Evolutionary conservation across 495 filamentous ascomycete species (phyloP), one percentile per base, ranked within the genome.

Genomic region (Aspergillus cavernicola): DNA sequence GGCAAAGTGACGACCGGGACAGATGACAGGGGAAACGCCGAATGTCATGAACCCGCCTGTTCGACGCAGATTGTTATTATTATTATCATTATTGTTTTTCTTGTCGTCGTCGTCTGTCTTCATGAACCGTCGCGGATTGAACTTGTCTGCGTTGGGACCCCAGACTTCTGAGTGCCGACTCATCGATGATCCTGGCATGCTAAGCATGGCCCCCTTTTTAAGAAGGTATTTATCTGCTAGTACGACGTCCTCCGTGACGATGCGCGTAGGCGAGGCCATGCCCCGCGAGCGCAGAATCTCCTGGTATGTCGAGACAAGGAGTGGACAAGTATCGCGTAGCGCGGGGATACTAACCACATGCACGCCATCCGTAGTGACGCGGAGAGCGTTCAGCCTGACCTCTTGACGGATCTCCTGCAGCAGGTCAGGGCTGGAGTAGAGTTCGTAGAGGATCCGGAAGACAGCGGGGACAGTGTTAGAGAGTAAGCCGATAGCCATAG

Each of bases 1-100:
- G 2, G 73, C 75, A 61, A 78, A 79, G 57, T 78, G 69, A 10
- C 76, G 58, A 7, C 77, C 76, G 13, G 75, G 74, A 56, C 76
- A 80, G 28, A 76, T 62, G 7, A 58, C 59, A 1, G 65, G 66
- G 18, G 75, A 73, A 1, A 71, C 55, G 10, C 77, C 76, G 55
- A 79, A 79, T 0, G 62, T 48, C 40, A 72, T 49, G 45, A 74
- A 74, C 2, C 61, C 70, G 13, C 60, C 57, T 19, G 41, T 29
- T 5, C 8, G 61, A 20, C 11, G 61, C 52, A 1, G 61, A 47
- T 22, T 39, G n/a, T 3, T 4, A n/a, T n/a, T n/a, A n/a, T n/a
- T n/a, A n/a, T n/a, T n/a, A n/a, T n/a, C n/a, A n/a, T n/a, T n/a
- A n/a, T n/a, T n/a, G n/a, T 23, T 26, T 31, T 5, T 10, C 10